These are phyloP conservation scores for Parathielavia hyrcaniae DNA, from an alignment of 495 filamentous ascomycete genomes.

Conservation along the genomic window DNA sequence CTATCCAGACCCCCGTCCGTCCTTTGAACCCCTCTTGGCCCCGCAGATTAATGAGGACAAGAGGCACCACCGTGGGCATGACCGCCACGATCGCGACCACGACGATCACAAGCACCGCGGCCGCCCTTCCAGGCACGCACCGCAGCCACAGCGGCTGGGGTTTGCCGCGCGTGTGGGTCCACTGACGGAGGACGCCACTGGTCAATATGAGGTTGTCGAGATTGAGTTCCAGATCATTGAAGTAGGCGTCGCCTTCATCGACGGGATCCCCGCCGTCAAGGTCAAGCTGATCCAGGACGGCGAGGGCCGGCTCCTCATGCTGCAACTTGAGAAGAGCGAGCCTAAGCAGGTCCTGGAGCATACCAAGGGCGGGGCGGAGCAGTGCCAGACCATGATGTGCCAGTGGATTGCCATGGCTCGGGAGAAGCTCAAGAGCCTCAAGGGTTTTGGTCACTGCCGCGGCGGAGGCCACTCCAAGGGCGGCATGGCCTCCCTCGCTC, in stretches of 20 bases:
- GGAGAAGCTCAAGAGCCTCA: constrained; percentile 36
- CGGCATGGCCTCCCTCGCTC: not conserved
- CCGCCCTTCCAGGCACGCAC: constrained; percentile 15
- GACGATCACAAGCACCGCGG: constrained; percentile 19
- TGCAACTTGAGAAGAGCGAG: constrained; percentile 26
- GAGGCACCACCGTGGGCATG: not conserved
- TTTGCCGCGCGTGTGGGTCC: constrained; percentile 31
- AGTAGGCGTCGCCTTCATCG: constrained; percentile 41
- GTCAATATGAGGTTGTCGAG: constrained; percentile 36
- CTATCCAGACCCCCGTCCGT: constrained; percentile 35
- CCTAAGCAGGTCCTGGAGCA: constrained; percentile 16
- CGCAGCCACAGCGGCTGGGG: constrained; percentile 32
- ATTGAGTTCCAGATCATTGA: constrained; percentile 47
- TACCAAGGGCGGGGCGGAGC: constrained; percentile 22
- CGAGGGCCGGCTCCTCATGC: constrained; percentile 41
- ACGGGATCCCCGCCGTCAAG: constrained; percentile 43
- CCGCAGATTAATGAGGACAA: constrained; percentile 24
- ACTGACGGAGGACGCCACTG: constrained; percentile 28
- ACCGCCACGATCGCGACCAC: constrained; percentile 2
- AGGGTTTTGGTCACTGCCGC: constrained; percentile 26
- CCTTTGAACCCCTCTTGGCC: constrained; percentile 28
- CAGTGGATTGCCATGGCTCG: constrained; percentile 40
- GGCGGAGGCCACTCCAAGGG: constrained; percentile 10
- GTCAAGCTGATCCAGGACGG: constrained; percentile 42
- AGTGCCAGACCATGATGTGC: constrained; percentile 45